Evolutionary conservation across 257 asterid species (phyloP).

Genomic region (Galeopsis tetrahit): DNA sequence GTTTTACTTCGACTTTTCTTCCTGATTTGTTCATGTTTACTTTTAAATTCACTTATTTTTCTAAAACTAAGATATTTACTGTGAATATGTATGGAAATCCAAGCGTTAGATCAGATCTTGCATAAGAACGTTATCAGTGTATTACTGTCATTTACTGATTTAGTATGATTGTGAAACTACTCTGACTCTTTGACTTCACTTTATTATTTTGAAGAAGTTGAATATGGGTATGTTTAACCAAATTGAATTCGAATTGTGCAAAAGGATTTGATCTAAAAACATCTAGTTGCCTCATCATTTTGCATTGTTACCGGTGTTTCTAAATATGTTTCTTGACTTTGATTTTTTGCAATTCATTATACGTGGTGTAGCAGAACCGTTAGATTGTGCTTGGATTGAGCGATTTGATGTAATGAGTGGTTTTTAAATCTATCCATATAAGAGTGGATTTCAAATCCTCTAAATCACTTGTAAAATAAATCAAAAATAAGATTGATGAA

Average conservation of each 20-base stretch:
- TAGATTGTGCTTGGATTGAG: neutral
- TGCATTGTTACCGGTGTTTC: conserved; percentile 1
- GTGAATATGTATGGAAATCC: neutral
- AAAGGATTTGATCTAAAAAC: conserved; percentile 2
- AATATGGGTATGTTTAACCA: neutral
- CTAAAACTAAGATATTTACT: conserved; percentile 17
- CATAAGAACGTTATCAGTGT: neutral
- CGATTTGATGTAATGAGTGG: neutral
- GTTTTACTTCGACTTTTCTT: conserved; percentile 7
- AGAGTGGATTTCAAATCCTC: neutral
- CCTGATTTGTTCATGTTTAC: neutral
- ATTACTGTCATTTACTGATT: neutral
- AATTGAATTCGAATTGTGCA: neutral
- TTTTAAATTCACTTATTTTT: conserved; percentile 5
- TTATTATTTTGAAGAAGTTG: conserved; percentile 11
- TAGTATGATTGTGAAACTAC: conserved; percentile 12
- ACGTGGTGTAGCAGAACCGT: neutral
- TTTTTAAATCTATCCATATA: neutral
- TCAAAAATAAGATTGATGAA: neutral
- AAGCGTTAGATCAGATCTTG: conserved; percentile 15
- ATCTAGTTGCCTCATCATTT: neutral
- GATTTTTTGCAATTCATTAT: neutral
- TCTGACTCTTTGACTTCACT: neutral
- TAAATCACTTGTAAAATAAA: neutral
- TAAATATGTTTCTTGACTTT: neutral